phyloP scores from a whole-genome alignment of 768 basidiomycete genomes.

The Tricholoma bakamatsutake region DNA sequence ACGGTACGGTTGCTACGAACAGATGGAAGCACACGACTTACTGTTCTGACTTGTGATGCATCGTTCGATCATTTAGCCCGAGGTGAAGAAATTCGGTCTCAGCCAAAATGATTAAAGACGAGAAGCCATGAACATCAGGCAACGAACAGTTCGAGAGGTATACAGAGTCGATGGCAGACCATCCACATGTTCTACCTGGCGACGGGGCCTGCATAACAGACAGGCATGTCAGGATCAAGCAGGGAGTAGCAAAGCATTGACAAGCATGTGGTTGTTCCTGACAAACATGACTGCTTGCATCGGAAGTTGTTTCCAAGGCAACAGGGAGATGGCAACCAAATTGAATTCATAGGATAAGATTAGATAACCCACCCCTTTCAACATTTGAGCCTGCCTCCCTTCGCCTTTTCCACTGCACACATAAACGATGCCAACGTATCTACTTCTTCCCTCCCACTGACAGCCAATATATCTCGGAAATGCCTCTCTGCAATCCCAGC shows the following conservation, averaged over 20 bases:
- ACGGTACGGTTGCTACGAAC: background rate
- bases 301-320: constrained; percentile 1
- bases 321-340: background rate
- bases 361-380: background rate
- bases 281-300: too few species aligned
- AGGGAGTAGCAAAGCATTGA: too few species aligned
- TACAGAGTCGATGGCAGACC: too few species aligned
- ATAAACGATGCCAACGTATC: constrained; percentile 80
- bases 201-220: too few species aligned
- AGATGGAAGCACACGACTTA: background rate
- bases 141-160: too few species aligned
- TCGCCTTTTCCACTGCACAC: constrained; percentile 64
- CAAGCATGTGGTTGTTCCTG: too few species aligned
- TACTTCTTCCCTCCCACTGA: constrained; percentile 60
- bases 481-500: constrained; percentile 70
- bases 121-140: too few species aligned
- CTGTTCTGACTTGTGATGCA: background rate
- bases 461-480: constrained; percentile 52
- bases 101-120: too few species aligned
- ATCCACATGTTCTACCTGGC: too few species aligned
- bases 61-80: background rate
- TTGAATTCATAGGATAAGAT: background rate
- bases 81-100: background rate
- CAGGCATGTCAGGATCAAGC: too few species aligned
- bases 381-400: constrained; percentile 24